A percentile compares a stretch with the other conserved stretches of the same genome.
These are phyloP conservation scores for Pyrus pyrifolia DNA, from an alignment of 306 rosid species.

Conservation along the genomic window DNA sequence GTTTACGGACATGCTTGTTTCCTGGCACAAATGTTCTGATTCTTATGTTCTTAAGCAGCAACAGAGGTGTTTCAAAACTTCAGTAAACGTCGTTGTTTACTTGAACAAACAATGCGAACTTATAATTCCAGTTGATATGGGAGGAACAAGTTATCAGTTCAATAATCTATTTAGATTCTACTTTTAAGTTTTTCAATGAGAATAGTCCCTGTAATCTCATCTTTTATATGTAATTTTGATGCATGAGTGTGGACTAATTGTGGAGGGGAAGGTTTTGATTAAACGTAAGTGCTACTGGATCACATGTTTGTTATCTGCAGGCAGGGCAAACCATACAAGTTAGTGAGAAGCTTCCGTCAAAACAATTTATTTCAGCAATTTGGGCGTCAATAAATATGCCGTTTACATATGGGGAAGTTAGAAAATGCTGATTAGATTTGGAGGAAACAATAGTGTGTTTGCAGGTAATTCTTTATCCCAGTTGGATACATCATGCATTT, in stretches of 20 bases:
- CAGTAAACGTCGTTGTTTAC: no score
- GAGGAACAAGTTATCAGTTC: neutral
- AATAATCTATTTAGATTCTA: neutral
- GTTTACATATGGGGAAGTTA: slow-evolving; percentile 73
- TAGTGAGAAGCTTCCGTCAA: slow-evolving; percentile 65
- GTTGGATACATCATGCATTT: neutral
- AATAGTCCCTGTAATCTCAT: no score
- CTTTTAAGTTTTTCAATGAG: no score
- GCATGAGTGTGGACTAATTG: neutral
- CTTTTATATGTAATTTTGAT: no score
- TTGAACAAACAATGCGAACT: neutral
- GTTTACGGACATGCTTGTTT: neutral
- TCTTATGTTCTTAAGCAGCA: no score
- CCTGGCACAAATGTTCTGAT: neutral
- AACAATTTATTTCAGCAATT: slow-evolving; percentile 67
- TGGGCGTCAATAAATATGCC: slow-evolving; percentile 87
- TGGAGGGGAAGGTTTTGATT: no score
- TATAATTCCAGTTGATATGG: neutral
- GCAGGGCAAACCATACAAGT: slow-evolving; percentile 68
- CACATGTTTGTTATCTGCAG: slow-evolving; percentile 37
- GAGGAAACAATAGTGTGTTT: slow-evolving; percentile 65
- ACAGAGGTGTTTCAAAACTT: neutral
- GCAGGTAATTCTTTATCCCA: slow-evolving; percentile 47
- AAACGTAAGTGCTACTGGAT: neutral
- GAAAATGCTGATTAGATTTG: slow-evolving; percentile 85